A percentile compares a stretch with the other conserved stretches of the same genome.
These are phyloP conservation scores for Trichosanthes cucumerina DNA, from an alignment of 306 rosid species.

Conservation along the genomic window DNA sequence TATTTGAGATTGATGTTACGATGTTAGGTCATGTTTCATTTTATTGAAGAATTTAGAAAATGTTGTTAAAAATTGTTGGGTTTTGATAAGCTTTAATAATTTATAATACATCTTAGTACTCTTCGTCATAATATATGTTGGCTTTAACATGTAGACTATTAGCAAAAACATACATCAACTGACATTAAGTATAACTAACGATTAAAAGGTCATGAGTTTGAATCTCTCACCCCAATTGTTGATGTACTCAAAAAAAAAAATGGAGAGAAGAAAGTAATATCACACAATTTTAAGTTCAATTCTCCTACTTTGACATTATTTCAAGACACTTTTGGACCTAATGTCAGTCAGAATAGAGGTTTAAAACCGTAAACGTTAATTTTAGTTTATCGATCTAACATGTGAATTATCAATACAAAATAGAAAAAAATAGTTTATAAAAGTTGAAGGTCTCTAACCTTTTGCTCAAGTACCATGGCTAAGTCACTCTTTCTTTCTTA, in stretches of 20 bases:
- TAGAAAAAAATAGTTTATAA: background rate
- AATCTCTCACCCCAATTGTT: no score
- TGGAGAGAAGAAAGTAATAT: background rate
- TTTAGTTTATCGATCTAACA: no score
- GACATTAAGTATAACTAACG: no score
- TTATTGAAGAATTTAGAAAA: background rate
- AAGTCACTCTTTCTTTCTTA: background rate
- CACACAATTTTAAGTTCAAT: background rate
- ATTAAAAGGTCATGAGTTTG: no score
- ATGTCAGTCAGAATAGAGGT: background rate
- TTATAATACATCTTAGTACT: no score
- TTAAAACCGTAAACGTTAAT: background rate
- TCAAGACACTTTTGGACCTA: background rate
- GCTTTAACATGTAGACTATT: no score
- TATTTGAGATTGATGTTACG: background rate
- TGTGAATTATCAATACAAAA: background rate
- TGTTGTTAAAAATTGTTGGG: background rate
- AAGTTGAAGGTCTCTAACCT: no score
- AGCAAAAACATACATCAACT: no score
- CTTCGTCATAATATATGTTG: background rate
- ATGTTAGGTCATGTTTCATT: background rate
- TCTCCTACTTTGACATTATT: no score
- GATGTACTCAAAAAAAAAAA: no score
- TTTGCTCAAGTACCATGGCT: background rate
- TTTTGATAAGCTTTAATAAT: background rate